Evolutionary conservation across 345 rosid species (phyloP), one percentile per base, ranked within the genome.

Genomic region (Heritiera fomes): DNA sequence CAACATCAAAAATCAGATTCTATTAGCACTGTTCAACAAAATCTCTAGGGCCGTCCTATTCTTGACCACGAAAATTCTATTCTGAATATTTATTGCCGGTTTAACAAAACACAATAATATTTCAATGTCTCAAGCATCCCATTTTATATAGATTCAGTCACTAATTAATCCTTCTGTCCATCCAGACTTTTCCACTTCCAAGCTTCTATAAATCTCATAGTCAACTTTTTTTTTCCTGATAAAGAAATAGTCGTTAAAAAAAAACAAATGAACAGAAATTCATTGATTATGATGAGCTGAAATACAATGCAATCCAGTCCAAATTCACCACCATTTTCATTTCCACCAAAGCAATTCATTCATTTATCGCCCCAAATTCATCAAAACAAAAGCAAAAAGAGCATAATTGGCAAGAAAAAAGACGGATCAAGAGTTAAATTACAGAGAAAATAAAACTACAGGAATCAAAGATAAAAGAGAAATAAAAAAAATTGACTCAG

Each of bases 351-450:
- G 34, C 49, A 28, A 28, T 28, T 18, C n/a, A 50, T 50, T 49
- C n/a, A 14, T 70, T 23, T 8, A 14, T n/a, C 46, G 38, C n/a
- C 17, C 8, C 28, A 23, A 71, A 49, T 71, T 71, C 58, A 55
- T n/a, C 13, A 34, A 6, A 72, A 53, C 20, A 50, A 32, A 17
- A 65, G 20, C 34, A 41, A 74, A 41, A 53, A 65, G 15, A 43
- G 34, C 67, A 74, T 43, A 61, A 15, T 34, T 47, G 62, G 38
- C 61, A 75, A n/a, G 32, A 58, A 62, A 5, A 11, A 66, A 8
- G 71, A 55, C 18, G 10, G 43, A 80, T 80, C 38, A 20, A 8
- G 40, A 10, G 63, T 40, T 73, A 71, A 50, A 28, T 13, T 49
- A 8, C 32, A 40, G 15, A 12, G 50, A 55, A 40, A 72, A 53